Conservation (phyloP, 2,329 filamentous ascomycete genomes). For the Calonectria leucothoes region DNA sequence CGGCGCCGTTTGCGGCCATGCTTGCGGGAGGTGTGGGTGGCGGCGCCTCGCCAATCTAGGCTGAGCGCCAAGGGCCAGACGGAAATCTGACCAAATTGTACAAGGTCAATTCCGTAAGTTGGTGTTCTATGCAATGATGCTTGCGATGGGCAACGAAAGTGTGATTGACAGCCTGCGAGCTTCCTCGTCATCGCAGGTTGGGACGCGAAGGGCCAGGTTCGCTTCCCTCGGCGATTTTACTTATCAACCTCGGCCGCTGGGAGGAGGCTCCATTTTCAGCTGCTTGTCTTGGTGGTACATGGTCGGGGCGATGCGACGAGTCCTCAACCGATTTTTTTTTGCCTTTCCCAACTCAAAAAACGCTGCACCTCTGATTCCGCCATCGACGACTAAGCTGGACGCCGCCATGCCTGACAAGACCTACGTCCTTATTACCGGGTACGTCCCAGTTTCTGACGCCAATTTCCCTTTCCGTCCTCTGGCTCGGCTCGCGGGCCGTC, state of each 20-base stretch:
- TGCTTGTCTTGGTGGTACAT: not conserved
- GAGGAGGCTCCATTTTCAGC: not conserved
- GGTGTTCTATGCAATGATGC: not conserved
- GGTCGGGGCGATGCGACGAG: not conserved
- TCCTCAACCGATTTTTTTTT: not conserved
- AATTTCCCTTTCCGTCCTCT: not conserved
- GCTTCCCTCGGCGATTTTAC: not conserved
- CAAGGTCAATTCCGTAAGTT: not conserved
- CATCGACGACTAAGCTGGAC: not conserved
- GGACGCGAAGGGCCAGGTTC: not conserved
- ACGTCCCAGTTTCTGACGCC: conserved; percentile 23
- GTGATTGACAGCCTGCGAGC: not conserved
- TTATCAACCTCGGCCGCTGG: not conserved
- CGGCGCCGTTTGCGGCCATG: not conserved
- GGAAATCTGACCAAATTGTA: not conserved
- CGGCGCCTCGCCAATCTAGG: not conserved
- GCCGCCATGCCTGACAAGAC: conserved; percentile 48
- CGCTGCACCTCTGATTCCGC: not conserved
- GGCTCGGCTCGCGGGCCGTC: not conserved
- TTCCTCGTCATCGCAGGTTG: not conserved
- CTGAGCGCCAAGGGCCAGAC: not conserved
- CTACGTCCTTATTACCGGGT: conserved; percentile 64
- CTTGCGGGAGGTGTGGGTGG: not conserved
- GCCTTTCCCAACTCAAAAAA: not conserved
- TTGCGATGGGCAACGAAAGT: not conserved